Base-by-base conservation (phyloP, 78 protist genomes). In the Isochrysis galbana region DNA sequence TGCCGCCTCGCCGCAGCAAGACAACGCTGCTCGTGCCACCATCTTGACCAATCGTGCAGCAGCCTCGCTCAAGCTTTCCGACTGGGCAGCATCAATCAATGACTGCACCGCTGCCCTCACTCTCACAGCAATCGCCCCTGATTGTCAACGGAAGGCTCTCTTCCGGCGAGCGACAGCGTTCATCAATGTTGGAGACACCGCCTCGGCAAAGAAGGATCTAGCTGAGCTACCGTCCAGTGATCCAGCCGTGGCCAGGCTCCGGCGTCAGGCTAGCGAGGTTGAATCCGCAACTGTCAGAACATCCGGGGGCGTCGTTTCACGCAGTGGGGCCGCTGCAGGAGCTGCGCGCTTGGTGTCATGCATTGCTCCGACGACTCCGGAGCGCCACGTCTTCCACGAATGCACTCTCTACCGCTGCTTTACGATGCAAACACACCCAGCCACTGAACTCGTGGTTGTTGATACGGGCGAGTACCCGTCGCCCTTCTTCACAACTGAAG, bases 311-410 rank as follows among this genome's bases (percentile, higher is more conserved):
- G 61, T 14, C 61, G 61, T 14, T 14, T 7, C 61, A 7, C 7
- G 29, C 61, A 51, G 29, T 14, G 61, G 29, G 29, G 61, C 61
- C 61, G 61, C 61, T 51, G 61, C 61, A 14, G 61, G 61, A 14
- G 61, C 61, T 7, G 61, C 61, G 61, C 61, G 61, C 61, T 7
- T 51, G 61, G 14, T 67, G 38, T 67, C 74, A 2, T 67, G 74
- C 74, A 67, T 67, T n/a, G 74, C 74, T 11, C 74, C 74, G 36
- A 67, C 74, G 36, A 67, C 74, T 23, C 74, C 74, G 36, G 74
- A 67, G 74, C 74, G 74, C 38, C 74, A 67, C 74, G 38, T 67
- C 74, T 67, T 67, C 74, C 74, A 67, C 74, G 74, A 67, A n/a
- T 29, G 74, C 74, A n/a, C 36, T 3, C 74, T 67, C 74, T 67